Percentiles rank a stretch among this genome's conserved stretches.
phyloP scores from a whole-genome alignment of 495 filamentous ascomycete genomes.

The Hypoxylon lienhwacheense region DNA sequence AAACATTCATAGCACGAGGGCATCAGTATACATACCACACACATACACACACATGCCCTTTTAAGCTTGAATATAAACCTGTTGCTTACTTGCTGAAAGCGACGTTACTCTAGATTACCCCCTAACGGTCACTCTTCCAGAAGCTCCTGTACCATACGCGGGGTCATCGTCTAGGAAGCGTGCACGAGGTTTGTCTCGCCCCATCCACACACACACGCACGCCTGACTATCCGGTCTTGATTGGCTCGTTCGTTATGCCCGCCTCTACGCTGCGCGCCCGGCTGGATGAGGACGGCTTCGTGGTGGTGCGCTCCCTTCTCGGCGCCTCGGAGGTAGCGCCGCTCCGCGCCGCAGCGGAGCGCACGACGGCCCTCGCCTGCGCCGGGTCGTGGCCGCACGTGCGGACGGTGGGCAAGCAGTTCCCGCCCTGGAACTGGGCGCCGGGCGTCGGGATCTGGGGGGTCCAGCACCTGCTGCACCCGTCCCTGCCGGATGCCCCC shows the following conservation, averaged over 20 bases:
- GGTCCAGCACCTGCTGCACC: slow-evolving; percentile 80
- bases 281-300: slow-evolving; percentile 43
- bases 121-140: slow-evolving; percentile 7
- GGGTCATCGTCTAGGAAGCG: too few relatives aligned
- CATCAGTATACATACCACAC: slow-evolving; percentile 2
- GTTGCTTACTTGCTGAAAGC: not conserved
- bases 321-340: slow-evolving; percentile 25
- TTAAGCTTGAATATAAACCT: slow-evolving; percentile 2
- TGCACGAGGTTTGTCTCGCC: slow-evolving; percentile 1
- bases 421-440: slow-evolving; percentile 68
- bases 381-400: slow-evolving; percentile 72
- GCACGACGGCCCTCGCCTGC: slow-evolving; percentile 59
- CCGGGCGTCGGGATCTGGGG: slow-evolving; percentile 75
- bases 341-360: slow-evolving; percentile 59
- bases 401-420: slow-evolving; percentile 81
- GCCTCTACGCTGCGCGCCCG: slow-evolving; percentile 31
- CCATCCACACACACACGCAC: not conserved
- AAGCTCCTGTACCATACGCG: too few relatives aligned
- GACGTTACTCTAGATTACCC: slow-evolving; percentile 30
- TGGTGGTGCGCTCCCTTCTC: slow-evolving; percentile 44
- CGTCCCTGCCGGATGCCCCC: slow-evolving; percentile 56
- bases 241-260: slow-evolving; percentile 16
- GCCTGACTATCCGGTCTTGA: too few relatives aligned
- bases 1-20: too few relatives aligned
- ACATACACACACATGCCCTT: too few relatives aligned